phyloP scores from a whole-genome alignment of 495 filamentous ascomycete species.

The Annulohypoxylon stygium region DNA sequence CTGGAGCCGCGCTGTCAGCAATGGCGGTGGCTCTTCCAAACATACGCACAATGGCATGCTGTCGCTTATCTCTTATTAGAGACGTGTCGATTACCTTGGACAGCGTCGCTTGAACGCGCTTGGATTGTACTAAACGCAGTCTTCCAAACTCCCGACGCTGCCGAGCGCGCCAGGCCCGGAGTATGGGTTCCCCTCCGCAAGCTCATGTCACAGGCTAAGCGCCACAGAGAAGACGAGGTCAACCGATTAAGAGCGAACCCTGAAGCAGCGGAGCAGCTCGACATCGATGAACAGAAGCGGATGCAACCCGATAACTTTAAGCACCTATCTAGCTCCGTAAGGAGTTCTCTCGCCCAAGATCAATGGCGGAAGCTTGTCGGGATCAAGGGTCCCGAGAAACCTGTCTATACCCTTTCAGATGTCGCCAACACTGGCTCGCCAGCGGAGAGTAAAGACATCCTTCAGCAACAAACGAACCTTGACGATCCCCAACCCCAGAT shows the following conservation, averaged over 20 bases:
- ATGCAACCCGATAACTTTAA: constrained; percentile 54
- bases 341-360: constrained; percentile 53
- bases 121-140: constrained; percentile 79
- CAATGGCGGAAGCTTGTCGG: constrained; percentile 62
- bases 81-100: constrained; percentile 77
- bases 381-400: constrained; percentile 46
- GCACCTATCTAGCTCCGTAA: constrained; percentile 55
- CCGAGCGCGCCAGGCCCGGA: constrained; percentile 69
- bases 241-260: constrained; percentile 57
- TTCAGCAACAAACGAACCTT: constrained; percentile 2
- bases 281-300: constrained; percentile 54
- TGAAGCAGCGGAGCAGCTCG: constrained; percentile 57
- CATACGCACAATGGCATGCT: constrained; percentile 86
- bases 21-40: constrained; percentile 86
- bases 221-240: constrained; percentile 65
- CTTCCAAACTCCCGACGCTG: constrained; percentile 66
- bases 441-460: constrained; percentile 17
- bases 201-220: constrained; percentile 75
- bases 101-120: constrained; percentile 77
- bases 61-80: constrained; percentile 83
- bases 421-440: constrained; percentile 13
- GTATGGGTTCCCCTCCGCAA: constrained; percentile 82
- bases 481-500: constrained; percentile 32
- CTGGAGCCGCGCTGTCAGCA: constrained; percentile 70
- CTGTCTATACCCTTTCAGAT: constrained; percentile 1